phyloP scores from a whole-genome alignment of 1,284 basidiomycete species.

The Pseudozyma thailandica region DNA sequence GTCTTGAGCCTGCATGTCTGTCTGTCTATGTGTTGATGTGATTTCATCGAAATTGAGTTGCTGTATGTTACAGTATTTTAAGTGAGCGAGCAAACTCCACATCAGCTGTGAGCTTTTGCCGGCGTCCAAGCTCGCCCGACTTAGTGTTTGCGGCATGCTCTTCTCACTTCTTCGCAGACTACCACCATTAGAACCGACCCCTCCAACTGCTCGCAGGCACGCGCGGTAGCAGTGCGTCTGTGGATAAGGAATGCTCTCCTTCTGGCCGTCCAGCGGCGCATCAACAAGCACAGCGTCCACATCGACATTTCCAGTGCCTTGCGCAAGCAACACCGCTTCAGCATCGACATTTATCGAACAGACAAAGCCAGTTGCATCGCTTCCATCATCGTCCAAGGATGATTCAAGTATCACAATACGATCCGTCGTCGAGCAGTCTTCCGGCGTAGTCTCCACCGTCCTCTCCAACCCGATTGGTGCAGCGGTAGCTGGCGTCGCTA shows the following conservation, averaged over 20 bases:
- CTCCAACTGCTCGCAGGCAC: no score
- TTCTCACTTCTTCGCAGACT: neutral
- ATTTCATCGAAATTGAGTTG: neutral
- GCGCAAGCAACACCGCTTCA: no score
- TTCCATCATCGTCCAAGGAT: no score
- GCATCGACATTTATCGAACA: no score
- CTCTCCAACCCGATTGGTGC: slow-evolving; percentile 38
- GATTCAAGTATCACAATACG: slow-evolving; percentile 26
- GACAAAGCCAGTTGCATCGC: no score
- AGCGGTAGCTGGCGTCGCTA: slow-evolving; percentile 23
- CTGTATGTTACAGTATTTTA: neutral
- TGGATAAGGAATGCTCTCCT: neutral
- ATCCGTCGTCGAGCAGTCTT: slow-evolving; percentile 39
- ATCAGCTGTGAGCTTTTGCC: no score
- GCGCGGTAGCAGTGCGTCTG: no score
- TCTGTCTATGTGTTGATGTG: no score
- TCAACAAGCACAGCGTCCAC: neutral
- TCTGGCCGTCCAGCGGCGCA: neutral
- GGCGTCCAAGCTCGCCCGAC: no score
- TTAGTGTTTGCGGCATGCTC: no score
- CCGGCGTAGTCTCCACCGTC: slow-evolving; percentile 20
- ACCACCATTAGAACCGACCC: neutral
- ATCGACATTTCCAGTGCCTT: neutral
- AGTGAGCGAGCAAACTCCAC: no score
- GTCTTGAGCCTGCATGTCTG: neutral